Base-by-base conservation (phyloP, 192 early-diverging fungal genomes). In the Backusella sp. region DNA sequence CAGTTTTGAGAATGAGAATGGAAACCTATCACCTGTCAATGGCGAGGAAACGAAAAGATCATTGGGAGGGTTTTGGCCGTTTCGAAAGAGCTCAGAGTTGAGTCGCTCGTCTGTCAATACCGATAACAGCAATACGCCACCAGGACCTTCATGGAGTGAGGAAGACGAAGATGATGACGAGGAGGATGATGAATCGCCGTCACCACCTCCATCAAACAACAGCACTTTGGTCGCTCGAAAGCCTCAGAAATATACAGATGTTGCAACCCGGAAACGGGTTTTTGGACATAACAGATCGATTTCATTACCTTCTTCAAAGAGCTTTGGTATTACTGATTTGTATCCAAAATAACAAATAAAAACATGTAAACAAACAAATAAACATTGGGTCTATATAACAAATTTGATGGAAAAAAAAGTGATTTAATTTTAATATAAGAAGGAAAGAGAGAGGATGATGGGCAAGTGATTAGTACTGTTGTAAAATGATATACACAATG, bases 21-120 rank as follows among this genome's bases (percentile, higher is more conserved):
- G 17, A 17, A 46, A 12, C 5, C 6, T 36, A 49, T 23, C 39
- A 46, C 68, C 35, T 11, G 9, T 41, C 1, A 44, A 21, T 21
- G 70, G 30, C 11, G 73, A 74, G 26, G 65, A 42, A 8, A 62
- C 6, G 4, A 74, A 74, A 32, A 66, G 30, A 14, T 42, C 59
- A 0, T 14, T 62, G 28, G 21, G 37, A 42, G 73, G 73, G 14
- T 74, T 74, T 42, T 74, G 73, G 73, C 73, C 62, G 9, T 74
- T 74, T 42, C n/a, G 73, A 42, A 74, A 67, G 65, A 67, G 73
- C 8, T 39, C 70, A 15, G 70, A 71, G 11, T 36, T 32, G 28
- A 68, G 35, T 21, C 42, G 39, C 26, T 30, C 42, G 8, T 49
- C 39, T 23, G 26, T 41, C 17, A 41, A 67, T 32, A 26, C 56